Percentiles rank a stretch among this genome's conserved stretches.
phyloP scores from a whole-genome alignment of 306 rosid genomes.

The Mimosa pudica region DNA sequence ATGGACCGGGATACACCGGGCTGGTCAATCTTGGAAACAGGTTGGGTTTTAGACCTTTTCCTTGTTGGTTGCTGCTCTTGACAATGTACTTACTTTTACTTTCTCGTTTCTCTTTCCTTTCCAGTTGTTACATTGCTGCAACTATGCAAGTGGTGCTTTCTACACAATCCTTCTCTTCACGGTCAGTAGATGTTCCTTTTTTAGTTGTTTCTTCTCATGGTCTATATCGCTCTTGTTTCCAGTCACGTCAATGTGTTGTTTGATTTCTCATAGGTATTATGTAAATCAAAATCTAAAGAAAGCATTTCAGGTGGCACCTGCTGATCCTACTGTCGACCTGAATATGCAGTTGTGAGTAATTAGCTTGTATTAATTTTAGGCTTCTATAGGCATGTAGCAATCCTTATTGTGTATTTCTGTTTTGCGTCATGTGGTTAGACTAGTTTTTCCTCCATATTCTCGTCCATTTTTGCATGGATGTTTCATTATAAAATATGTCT shows the following conservation, averaged over 20 bases:
- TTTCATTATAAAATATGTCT: conserved; percentile 11
- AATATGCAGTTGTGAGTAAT: conserved; percentile 52
- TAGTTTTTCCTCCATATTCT: neutral
- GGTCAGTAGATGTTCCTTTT: conserved; percentile 48
- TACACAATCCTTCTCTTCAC: conserved; percentile 62
- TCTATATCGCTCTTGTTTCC: conserved; percentile 7
- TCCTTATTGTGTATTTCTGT: conserved; percentile 6
- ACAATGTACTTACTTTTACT: neutral
- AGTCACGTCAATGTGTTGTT: conserved; percentile 26
- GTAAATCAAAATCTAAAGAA: conserved; percentile 51
- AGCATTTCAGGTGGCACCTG: conserved; percentile 78
- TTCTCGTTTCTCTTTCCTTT: conserved; percentile 30
- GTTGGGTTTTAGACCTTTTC: conserved; percentile 39
- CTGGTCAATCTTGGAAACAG: conserved; percentile 92
- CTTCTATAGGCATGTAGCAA: neutral
- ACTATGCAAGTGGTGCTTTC: conserved; percentile 92
- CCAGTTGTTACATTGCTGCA: conserved; percentile 91
- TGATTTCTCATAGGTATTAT: conserved; percentile 57
- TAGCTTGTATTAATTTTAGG: neutral
- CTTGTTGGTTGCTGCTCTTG: conserved; percentile 12
- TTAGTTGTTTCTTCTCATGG: neutral
- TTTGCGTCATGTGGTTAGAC: neutral
- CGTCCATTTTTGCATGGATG: neutral
- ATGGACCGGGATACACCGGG: conserved; percentile 83
- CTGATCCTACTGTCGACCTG: conserved; percentile 94